These are phyloP conservation scores for Lentinula detonsa DNA, from an alignment of 768 basidiomycete genomes.

Conservation along the genomic window DNA sequence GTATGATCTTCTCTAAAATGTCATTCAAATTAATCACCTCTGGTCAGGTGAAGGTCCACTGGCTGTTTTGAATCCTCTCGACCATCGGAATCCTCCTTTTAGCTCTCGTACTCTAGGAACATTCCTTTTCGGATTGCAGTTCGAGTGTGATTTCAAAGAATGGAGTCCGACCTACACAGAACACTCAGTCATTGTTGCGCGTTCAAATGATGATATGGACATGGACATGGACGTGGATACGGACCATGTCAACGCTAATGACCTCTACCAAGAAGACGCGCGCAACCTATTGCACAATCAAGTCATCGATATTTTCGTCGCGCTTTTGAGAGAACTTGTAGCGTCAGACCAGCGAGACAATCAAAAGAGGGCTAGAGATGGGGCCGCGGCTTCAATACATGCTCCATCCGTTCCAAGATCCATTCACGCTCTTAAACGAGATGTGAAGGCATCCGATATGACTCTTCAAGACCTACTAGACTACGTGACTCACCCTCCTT, in stretches of 20 bases:
- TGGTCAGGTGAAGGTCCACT: not conserved
- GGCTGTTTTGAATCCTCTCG: not conserved
- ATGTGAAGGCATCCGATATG: constrained; percentile 42
- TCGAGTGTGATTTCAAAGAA: constrained; percentile 10
- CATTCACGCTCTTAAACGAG: constrained; percentile 50
- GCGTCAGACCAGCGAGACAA: constrained; percentile 27
- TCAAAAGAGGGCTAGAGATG: constrained; percentile 33
- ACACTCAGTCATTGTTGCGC: constrained; percentile 7
- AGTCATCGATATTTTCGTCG: constrained; percentile 63
- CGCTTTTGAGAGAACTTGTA: constrained; percentile 53
- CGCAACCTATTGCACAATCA: constrained; percentile 63
- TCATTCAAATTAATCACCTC: no score
- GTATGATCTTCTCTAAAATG: constrained; percentile 23
- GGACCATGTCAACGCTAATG: constrained; percentile 8
- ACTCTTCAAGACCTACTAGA: constrained; percentile 41
- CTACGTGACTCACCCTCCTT: constrained; percentile 37
- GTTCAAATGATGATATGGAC: constrained; percentile 39
- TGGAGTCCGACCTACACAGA: constrained; percentile 31
- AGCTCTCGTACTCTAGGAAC: constrained; percentile 29
- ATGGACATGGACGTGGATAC: constrained; percentile 38
- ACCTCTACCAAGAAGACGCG: constrained; percentile 44
- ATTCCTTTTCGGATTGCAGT: constrained; percentile 31
- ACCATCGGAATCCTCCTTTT: not conserved
- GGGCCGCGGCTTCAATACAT: constrained; percentile 23
- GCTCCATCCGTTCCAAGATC: constrained; percentile 37